Percentiles rank a stretch among this genome's conserved stretches.
Conservation (phyloP, 73 alveolate species). For the Paramecium sonneborni region DNA sequence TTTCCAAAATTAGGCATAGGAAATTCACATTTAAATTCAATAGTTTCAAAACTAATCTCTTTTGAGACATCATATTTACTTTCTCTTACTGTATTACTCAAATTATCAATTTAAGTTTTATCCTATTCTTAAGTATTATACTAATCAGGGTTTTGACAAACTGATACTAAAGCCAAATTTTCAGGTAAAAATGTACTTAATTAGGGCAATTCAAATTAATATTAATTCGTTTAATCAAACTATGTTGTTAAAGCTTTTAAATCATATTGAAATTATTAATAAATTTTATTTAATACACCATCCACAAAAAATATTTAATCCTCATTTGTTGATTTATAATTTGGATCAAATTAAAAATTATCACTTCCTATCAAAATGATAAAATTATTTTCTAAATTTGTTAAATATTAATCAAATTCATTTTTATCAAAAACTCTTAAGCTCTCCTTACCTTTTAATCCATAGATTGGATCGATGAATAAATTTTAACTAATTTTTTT, state of each 20-base stretch:
- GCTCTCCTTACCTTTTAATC: slow-evolving; percentile 22
- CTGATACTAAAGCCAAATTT: slow-evolving; percentile 1
- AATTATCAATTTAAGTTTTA: neutral
- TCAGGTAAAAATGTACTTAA: slow-evolving; percentile 32
- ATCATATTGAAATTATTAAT: slow-evolving; percentile 10
- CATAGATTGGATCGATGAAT: slow-evolving; percentile 25
- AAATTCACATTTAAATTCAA: slow-evolving; percentile 7
- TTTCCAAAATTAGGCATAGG: slow-evolving; percentile 43
- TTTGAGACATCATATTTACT: neutral
- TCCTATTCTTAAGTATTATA: neutral
- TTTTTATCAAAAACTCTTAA: neutral
- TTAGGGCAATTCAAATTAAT: neutral
- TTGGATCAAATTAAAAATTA: neutral
- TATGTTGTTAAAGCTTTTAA: neutral
- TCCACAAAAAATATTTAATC: neutral
- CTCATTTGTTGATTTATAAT: neutral
- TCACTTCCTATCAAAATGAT: neutral
- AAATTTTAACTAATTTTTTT: neutral
- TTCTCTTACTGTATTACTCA: neutral
- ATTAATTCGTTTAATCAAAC: neutral
- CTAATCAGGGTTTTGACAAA: neutral
- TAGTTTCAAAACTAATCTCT: neutral
- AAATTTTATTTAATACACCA: neutral
- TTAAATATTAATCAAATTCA: neutral
- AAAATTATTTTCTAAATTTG: neutral